phyloP scores from a whole-genome alignment of 2,329 filamentous ascomycete species.

The Pseudovirgaria hyperparasitica region DNA sequence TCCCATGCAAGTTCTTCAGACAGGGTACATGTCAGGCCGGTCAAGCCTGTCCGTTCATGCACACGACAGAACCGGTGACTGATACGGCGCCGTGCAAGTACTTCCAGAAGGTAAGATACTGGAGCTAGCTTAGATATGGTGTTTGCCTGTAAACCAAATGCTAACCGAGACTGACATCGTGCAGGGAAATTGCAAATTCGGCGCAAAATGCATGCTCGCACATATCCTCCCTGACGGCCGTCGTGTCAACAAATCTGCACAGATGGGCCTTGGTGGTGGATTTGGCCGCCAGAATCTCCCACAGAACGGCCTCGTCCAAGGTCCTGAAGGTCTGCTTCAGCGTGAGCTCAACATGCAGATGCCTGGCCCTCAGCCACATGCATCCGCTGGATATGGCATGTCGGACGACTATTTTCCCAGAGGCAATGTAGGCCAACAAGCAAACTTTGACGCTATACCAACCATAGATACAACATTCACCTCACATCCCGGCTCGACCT shows the following conservation, averaged over 20 bases:
- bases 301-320: conserved; percentile 46
- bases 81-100: conserved; percentile 94
- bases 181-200: conserved; percentile 97
- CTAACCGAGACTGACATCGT: conserved; percentile 2
- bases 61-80: conserved; percentile 72
- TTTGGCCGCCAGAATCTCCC: conserved; percentile 56
- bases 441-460: conserved; percentile 37
- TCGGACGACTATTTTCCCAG: conserved; percentile 27
- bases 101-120: conserved; percentile 73
- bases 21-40: conserved; percentile 94
- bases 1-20: conserved; percentile 98
- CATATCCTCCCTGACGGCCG: conserved; percentile 90
- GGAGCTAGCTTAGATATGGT: neutral
- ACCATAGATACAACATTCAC: conserved; percentile 46
- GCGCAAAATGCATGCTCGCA: conserved; percentile 91
- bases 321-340: conserved; percentile 56
- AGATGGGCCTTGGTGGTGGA: conserved; percentile 37
- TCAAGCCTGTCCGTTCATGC: conserved; percentile 89
- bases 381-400: conserved; percentile 25
- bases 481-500: conserved; percentile 49
- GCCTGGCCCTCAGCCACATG: conserved; percentile 27
- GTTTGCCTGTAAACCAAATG: neutral
- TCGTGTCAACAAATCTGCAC: conserved; percentile 64
- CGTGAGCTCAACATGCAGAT: conserved; percentile 49
- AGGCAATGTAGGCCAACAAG: conserved; percentile 17